Conservation (phyloP, 2,329 filamentous ascomycete genomes). For the Penicillium sp. region DNA sequence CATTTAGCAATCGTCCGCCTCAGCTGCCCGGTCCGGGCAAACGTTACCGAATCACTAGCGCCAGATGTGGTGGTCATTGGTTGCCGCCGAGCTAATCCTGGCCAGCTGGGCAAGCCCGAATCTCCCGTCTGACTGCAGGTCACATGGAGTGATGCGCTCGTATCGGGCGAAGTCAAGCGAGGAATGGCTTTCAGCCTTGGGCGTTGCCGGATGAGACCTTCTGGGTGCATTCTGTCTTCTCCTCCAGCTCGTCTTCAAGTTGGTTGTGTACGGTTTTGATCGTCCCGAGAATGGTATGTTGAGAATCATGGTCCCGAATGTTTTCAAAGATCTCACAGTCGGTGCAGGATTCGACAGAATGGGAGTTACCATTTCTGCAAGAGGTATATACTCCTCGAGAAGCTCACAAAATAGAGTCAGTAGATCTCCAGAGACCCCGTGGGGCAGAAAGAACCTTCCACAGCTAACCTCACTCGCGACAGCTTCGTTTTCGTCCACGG, state of each 20-base stretch:
- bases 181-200: neutral
- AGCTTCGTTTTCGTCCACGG: slow-evolving; percentile 31
- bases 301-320: neutral
- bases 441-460: too few relatives aligned
- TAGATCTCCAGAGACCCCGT: neutral
- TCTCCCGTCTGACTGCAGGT: slow-evolving; percentile 4
- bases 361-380: slow-evolving; percentile 29
- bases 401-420: slow-evolving; percentile 26
- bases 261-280: neutral
- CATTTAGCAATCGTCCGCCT: neutral
- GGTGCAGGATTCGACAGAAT: slow-evolving; percentile 12
- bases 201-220: neutral
- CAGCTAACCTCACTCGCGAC: neutral
- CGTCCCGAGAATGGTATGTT: neutral
- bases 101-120: slow-evolving; percentile 3
- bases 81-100: neutral
- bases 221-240: neutral
- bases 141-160: slow-evolving; percentile 9
- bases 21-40: slow-evolving; percentile 6
- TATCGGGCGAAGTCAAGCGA: slow-evolving; percentile 7
- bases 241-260: neutral
- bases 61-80: slow-evolving; percentile 5
- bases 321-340: neutral
- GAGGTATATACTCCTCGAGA: slow-evolving; percentile 23
- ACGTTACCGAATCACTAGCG: slow-evolving; percentile 6